Evolutionary conservation across 2,329 filamentous ascomycete genomes (phyloP), one percentile per base, ranked within the genome.

Genomic region (Alternaria hordeiaustralica): DNA sequence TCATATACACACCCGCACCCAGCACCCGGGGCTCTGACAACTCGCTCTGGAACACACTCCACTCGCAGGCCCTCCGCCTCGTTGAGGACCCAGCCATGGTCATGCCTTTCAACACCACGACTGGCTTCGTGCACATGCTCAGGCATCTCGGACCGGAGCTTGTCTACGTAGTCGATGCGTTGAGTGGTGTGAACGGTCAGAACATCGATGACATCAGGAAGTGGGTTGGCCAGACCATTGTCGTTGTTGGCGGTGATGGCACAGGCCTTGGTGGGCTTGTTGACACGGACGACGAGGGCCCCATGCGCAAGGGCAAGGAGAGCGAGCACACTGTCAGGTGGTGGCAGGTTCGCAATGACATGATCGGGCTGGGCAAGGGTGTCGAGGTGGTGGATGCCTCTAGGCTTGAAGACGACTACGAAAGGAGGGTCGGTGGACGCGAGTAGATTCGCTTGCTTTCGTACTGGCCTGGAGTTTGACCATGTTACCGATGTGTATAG

Each of bases 51-150:
- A 90, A 92, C 76, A 89, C 91, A 1, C 84, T 97, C 7, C 93
- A 96, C 80, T 88, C 89, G 2, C 92, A 97, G 81, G 94, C 94
- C 4, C 84, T 92, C 44, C 82, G 85, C 1, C 85, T 97, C 11
- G 93, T 97, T 5, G 92, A 96, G 71, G 92, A 93, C 75, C 91
- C 96, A 46, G 90, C 88, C 46, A 94, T 94, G 87, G 91, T 97
- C 61, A 86, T 98, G 75, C 94, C 94, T 0, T 98, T 97, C 76
- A 96, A 90, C 11, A 92, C 93, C 0, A 83, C 87, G n/a, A 90
- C 88, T 26, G 94, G 94, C 49, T 92, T 96, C 76, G 87, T 93
- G 5, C 92, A 97, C 76, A 93, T 97, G 71, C 86, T 97, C 26
- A 91, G 93, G 55, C 93, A 97, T 77, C 84, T 98, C 7, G 88